Percentiles rank a stretch among this genome's conserved stretches.
phyloP scores from a whole-genome alignment of 2,329 filamentous ascomycete genomes.

The Arthroderma uncinatum region DNA sequence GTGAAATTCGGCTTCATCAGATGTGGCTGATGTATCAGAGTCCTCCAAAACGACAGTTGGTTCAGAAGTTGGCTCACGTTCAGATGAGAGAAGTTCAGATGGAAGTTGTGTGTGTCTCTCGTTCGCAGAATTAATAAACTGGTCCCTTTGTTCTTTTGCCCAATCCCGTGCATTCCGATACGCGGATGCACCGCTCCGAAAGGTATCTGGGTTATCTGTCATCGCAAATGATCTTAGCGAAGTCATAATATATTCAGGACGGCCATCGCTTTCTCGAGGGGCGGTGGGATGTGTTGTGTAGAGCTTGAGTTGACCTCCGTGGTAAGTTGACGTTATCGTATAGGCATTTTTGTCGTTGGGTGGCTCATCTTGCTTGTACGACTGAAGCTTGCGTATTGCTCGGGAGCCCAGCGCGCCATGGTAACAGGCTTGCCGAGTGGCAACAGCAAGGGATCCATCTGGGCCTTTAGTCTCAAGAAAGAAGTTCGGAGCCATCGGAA shows the following conservation, averaged over 20 bases:
- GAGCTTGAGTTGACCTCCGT: conserved; percentile 9
- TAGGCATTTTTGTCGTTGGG: no score
- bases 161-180: conserved; percentile 34
- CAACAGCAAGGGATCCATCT: no score
- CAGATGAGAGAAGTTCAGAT: neutral
- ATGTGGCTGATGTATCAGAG: conserved; percentile 2
- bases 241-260: conserved; percentile 10
- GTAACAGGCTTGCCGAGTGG: conserved; percentile 27
- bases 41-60: conserved; percentile 5
- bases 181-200: conserved; percentile 27
- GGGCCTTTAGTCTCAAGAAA: no score
- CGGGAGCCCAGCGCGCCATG: conserved; percentile 30
- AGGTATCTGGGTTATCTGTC: conserved; percentile 19
- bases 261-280: neutral
- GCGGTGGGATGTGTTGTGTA: conserved; percentile 7
- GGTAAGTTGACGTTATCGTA: conserved; percentile 21
- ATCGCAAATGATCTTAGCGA: conserved; percentile 7
- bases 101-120: neutral
- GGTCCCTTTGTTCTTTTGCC: no score
- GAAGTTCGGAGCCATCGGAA: no score
- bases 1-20: conserved; percentile 7
- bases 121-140: conserved; percentile 27
- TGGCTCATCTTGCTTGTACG: conserved; percentile 21
- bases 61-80: neutral
- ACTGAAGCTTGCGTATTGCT: conserved; percentile 31